A percentile compares a stretch with the other conserved stretches of the same genome.
Conservation (phyloP, 345 rosid species). For the Lepidium sativum region DNA sequence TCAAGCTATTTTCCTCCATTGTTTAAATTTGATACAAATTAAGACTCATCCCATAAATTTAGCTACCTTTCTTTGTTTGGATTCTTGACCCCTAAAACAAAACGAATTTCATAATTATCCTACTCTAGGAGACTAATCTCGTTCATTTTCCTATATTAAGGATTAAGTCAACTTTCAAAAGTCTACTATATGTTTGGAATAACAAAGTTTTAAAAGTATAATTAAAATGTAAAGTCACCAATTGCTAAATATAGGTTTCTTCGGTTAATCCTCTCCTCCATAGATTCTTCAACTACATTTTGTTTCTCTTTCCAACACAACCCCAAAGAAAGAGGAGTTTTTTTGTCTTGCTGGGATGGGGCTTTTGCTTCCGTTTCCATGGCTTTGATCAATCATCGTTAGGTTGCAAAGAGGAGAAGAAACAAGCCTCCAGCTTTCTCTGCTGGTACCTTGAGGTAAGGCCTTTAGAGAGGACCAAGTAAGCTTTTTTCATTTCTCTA, state of each 20-base stretch:
- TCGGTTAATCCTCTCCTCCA: conserved; percentile 22
- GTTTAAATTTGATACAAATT: conserved; percentile 18
- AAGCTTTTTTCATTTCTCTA: not conserved
- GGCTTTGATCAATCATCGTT: conserved; percentile 22
- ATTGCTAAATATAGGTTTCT: conserved; percentile 20
- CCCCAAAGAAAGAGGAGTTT: conserved; percentile 2
- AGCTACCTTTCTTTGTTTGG: conserved; percentile 26
- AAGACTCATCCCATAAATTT: conserved; percentile 16
- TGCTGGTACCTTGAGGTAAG: conserved; percentile 36
- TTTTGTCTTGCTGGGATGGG: conserved; percentile 4
- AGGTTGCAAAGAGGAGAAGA: conserved; percentile 24
- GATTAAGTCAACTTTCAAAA: not conserved
- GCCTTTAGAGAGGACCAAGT: conserved; percentile 22
- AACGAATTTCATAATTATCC: conserved; percentile 8
- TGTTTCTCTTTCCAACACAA: conserved; percentile 27
- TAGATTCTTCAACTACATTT: conserved; percentile 3
- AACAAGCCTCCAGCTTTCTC: conserved; percentile 33
- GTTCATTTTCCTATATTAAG: conserved; percentile 16
- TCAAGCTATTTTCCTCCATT: conserved; percentile 27
- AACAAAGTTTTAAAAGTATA: not conserved
- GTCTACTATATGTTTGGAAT: not conserved
- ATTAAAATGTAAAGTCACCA: no score
- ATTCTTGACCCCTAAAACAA: conserved; percentile 8
- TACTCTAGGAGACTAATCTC: conserved; percentile 12
- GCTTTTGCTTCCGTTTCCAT: conserved; percentile 18